phyloP scores from a whole-genome alignment of 768 basidiomycete genomes.

The Rhodotorula toruloides region DNA sequence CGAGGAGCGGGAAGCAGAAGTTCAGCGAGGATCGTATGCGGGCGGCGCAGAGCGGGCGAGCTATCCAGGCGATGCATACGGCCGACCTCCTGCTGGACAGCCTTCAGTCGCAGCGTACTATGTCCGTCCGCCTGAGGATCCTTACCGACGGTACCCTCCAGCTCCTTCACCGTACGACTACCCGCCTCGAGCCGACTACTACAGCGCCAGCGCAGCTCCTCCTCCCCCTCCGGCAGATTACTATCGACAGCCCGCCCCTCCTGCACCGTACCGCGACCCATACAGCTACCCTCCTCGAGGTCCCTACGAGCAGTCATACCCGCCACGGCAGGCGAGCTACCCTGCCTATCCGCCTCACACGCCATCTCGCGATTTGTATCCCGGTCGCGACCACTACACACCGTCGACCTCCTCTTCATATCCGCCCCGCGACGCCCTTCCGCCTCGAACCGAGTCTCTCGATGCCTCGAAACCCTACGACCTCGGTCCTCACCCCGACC shows the following conservation, averaged over 20 bases:
- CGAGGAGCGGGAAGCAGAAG: background rate
- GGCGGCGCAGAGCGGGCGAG: too few species aligned
- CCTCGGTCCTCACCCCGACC: slow-evolving; percentile 15
- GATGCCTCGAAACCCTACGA: slow-evolving; percentile 1
- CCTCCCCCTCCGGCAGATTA: background rate
- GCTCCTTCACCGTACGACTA: background rate
- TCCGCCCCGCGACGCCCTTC: background rate
- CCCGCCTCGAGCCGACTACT: background rate
- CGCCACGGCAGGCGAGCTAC: too few species aligned
- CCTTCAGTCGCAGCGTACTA: too few species aligned
- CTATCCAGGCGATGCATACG: too few species aligned
- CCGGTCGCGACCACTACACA: slow-evolving; percentile 4
- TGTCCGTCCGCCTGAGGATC: background rate
- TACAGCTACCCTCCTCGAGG: background rate
- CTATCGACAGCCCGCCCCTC: background rate
- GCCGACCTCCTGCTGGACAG: too few species aligned
- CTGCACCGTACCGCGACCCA: background rate
- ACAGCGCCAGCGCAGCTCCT: too few species aligned
- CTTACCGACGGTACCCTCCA: background rate
- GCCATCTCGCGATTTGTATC: slow-evolving; percentile 1
- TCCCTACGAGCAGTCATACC: too few species aligned
- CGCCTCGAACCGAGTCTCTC: background rate
- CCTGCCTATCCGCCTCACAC: background rate
- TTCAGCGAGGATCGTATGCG: too few species aligned
- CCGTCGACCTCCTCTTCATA: background rate